Evolutionary conservation across 345 rosid genomes (phyloP).

Genomic region (Gossypium herbaceum): DNA sequence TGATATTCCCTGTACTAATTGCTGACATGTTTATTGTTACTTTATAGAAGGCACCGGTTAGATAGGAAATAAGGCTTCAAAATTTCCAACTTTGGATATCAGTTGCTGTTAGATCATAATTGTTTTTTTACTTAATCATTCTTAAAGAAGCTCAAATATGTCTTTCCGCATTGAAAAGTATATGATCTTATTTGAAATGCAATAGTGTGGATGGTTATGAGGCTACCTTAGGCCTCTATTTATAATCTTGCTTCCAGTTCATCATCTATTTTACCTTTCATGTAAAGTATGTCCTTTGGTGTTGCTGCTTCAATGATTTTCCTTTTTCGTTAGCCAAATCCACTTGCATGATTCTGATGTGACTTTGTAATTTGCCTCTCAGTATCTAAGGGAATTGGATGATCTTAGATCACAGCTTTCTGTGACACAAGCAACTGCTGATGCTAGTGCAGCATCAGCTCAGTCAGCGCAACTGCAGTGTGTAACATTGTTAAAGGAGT

Average conservation of each 20-base stretch:
- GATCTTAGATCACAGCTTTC: conserved; percentile 60
- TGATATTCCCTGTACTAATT: background rate
- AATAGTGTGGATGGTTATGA: background rate
- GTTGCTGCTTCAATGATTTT: background rate
- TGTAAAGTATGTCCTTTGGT: background rate
- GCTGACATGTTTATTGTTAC: background rate
- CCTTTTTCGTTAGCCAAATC: background rate
- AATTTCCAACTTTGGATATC: background rate
- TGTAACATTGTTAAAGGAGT: conserved; percentile 45
- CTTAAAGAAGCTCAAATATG: background rate
- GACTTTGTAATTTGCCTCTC: conserved; percentile 17
- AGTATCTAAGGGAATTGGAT: conserved; percentile 65
- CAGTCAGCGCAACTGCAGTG: conserved; percentile 73
- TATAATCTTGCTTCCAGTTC: background rate
- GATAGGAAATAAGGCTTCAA: background rate
- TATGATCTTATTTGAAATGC: background rate
- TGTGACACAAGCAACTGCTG: conserved; percentile 65
- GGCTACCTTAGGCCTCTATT: background rate
- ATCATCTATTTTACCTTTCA: background rate
- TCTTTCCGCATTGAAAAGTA: background rate
- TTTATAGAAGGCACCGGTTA: background rate
- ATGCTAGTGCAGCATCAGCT: conserved; percentile 77
- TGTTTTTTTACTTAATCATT: background rate
- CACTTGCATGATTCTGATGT: conserved; percentile 16
- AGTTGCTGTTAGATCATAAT: background rate